Evolutionary conservation across 345 rosid species (phyloP).

Genomic region (Pistacia integerrima): DNA sequence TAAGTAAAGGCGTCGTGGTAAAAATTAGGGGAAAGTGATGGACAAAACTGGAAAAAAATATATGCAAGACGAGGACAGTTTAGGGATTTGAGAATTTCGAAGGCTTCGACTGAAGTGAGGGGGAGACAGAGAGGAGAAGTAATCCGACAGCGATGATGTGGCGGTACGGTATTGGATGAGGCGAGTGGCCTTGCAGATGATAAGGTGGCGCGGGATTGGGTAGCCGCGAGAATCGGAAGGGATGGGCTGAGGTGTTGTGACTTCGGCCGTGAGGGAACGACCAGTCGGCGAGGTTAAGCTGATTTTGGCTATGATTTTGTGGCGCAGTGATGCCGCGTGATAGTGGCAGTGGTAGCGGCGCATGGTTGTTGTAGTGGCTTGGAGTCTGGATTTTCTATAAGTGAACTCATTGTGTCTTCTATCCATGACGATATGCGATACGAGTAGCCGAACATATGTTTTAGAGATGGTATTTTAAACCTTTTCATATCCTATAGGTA

Average conservation of each 20-base stretch:
- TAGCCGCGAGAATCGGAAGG: conserved; percentile 76
- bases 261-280: conserved; percentile 74
- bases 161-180: conserved; percentile 39
- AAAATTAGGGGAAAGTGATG: conserved; percentile 53
- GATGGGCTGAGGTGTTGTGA: conserved; percentile 49
- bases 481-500: no score
- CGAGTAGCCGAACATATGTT: no score
- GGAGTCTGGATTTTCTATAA: no score
- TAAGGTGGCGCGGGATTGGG: conserved; percentile 71
- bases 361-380: not conserved
- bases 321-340: conserved; percentile 44
- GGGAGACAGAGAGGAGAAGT: conserved; percentile 62
- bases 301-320: conserved; percentile 75
- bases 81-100: conserved; percentile 81
- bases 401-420: no score
- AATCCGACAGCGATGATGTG: conserved; percentile 40
- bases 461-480: no score
- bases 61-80: conserved; percentile 68
- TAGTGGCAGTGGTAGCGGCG: not conserved
- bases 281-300: conserved; percentile 79
- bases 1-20: conserved; percentile 64
- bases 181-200: conserved; percentile 70
- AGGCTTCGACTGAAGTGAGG: conserved; percentile 74
- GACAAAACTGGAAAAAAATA: conserved; percentile 61
- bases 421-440: no score